These are phyloP conservation scores for Lipomyces spencermartinsiae DNA, from an alignment of 805 yeast genomes.

Conservation along the genomic window DNA sequence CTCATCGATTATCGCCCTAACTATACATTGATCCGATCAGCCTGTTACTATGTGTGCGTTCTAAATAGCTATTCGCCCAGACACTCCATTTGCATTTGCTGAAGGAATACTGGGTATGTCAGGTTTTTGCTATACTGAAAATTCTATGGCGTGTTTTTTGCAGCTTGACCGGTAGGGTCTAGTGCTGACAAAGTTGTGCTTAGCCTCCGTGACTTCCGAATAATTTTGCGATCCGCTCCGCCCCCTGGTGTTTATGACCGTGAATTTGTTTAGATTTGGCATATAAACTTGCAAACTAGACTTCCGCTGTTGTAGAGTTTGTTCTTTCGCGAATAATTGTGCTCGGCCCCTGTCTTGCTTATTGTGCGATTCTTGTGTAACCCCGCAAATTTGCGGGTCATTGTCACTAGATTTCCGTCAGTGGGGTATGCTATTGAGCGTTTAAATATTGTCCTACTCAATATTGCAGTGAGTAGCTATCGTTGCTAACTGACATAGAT, in stretches of 20 bases:
- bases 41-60: background rate
- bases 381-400: background rate
- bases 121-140: too few species aligned
- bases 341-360: background rate
- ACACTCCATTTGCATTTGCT: background rate
- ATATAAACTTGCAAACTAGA: background rate
- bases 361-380: background rate
- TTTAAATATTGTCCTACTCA: background rate
- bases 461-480: background rate
- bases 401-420: background rate
- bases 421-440: background rate
- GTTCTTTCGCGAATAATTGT: background rate
- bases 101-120: background rate
- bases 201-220: background rate
- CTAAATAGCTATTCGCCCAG: background rate
- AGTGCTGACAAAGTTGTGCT: background rate
- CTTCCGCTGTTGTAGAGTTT: too few species aligned
- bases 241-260: background rate
- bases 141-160: too few species aligned
- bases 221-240: background rate
- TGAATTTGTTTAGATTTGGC: background rate
- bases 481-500: conserved; percentile 1
- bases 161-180: background rate
- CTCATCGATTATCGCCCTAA: too few species aligned
- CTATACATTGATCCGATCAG: background rate